Evolutionary conservation across 1,284 basidiomycete species (phyloP).

Genomic region (Boletus calvinii): DNA sequence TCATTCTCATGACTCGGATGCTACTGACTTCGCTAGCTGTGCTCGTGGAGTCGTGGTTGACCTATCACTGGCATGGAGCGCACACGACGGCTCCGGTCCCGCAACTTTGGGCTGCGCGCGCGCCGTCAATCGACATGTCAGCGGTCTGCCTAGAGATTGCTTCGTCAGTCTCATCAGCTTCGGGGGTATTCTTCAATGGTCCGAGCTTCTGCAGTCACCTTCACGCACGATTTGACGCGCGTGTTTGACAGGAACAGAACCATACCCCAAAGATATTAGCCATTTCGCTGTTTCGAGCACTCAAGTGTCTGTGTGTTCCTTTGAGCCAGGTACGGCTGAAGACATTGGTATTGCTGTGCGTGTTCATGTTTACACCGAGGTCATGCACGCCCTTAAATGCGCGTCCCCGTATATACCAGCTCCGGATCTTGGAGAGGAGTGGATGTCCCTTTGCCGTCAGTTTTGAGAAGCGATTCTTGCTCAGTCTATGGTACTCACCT

Average conservation of each 20-base stretch:
- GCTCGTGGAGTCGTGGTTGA: slow-evolving; percentile 14
- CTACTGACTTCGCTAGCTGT: slow-evolving; percentile 7
- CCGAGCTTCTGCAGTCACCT: slow-evolving; percentile 2
- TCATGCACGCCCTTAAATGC: background rate
- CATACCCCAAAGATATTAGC: slow-evolving; percentile 40
- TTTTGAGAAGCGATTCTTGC: background rate
- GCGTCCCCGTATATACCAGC: slow-evolving; percentile 24
- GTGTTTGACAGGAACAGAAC: slow-evolving; percentile 15
- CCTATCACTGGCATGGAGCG: background rate
- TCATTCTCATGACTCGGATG: slow-evolving; percentile 1
- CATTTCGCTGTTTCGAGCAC: slow-evolving; percentile 50
- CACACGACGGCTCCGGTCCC: background rate
- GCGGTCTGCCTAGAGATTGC: slow-evolving; percentile 26
- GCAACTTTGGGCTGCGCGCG: background rate
- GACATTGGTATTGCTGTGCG: slow-evolving; percentile 49
- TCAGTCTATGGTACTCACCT: slow-evolving; percentile 5
- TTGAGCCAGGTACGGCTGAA: slow-evolving; percentile 50
- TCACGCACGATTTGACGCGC: slow-evolving; percentile 2
- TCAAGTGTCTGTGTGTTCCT: slow-evolving; percentile 45
- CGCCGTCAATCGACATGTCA: slow-evolving; percentile 8
- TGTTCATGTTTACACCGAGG: background rate
- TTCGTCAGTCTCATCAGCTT: slow-evolving; percentile 27
- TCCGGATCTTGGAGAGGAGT: slow-evolving; percentile 43
- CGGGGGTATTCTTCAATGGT: slow-evolving; percentile 38
- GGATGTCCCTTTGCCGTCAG: slow-evolving; percentile 41